Evolutionary conservation across 306 rosid genomes (phyloP).

Genomic region (Cercis canadensis): DNA sequence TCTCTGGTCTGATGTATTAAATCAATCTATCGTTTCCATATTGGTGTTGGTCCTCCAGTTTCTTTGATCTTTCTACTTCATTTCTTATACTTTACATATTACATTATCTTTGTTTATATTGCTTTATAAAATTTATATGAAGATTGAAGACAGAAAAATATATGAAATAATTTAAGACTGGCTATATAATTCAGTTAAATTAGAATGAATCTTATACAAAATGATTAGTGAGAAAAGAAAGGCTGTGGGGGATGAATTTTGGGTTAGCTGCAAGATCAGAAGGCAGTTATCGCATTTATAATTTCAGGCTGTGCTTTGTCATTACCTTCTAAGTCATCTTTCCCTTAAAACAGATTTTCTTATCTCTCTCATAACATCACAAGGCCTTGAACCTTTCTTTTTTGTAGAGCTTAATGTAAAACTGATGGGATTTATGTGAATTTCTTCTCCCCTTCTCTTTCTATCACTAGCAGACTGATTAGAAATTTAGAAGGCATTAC

Average conservation of each 20-base stretch:
- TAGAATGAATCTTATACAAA: background rate
- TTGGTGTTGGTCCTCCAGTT: background rate
- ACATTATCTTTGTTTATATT: background rate
- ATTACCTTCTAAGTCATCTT: background rate
- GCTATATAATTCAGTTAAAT: conserved; percentile 9
- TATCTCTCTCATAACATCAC: background rate
- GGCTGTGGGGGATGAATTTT: background rate
- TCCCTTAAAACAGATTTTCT: conserved; percentile 19
- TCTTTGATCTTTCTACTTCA: background rate
- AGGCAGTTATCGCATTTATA: background rate
- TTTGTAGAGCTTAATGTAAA: too few relatives aligned
- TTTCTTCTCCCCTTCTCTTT: too few relatives aligned
- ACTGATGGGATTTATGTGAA: too few relatives aligned
- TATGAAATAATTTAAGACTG: conserved; percentile 21
- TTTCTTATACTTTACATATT: conserved; percentile 4
- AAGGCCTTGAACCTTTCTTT: background rate
- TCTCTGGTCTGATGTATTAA: background rate
- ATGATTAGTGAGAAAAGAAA: background rate
- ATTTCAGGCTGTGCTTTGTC: conserved; percentile 7
- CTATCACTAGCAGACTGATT: too few relatives aligned
- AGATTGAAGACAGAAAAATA: background rate
- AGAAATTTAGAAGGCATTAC: too few relatives aligned
- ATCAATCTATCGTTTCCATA: background rate
- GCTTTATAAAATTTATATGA: conserved; percentile 16
- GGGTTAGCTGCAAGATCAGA: background rate